These are phyloP conservation scores for Vigna mungo DNA, from an alignment of 306 rosid species.

Conservation along the genomic window DNA sequence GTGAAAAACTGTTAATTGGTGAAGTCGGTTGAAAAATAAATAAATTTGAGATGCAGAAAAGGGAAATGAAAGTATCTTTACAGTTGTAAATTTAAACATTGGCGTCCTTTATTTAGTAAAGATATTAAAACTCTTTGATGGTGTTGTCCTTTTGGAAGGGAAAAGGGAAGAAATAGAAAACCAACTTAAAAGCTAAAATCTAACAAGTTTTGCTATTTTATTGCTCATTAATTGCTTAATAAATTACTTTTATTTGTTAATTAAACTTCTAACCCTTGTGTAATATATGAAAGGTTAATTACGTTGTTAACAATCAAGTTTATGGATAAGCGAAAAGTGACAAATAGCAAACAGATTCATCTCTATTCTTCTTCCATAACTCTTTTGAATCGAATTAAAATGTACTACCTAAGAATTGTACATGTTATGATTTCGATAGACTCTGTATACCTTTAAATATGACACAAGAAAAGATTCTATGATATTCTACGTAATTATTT, in stretches of 20 bases:
- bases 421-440: background rate
- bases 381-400: background rate
- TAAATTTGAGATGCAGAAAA: background rate
- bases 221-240: background rate
- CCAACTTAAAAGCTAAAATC: background rate
- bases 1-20: background rate
- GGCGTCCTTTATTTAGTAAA: background rate
- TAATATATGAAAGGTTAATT: background rate
- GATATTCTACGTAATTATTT: background rate
- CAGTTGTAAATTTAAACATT: slow-evolving; percentile 2
- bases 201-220: slow-evolving; percentile 3
- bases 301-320: background rate
- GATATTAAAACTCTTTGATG: background rate
- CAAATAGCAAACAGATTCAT: slow-evolving; percentile 6
- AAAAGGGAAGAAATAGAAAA: background rate
- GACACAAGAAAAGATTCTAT: background rate
- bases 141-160: background rate
- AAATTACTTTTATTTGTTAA: background rate
- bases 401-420: background rate
- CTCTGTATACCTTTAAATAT: too few species aligned
- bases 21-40: background rate
- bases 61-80: background rate
- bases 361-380: background rate
- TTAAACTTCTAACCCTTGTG: background rate
- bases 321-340: background rate